Conservation (phyloP, 768 basidiomycete genomes). For the Candolleomyces aberdarensis region DNA sequence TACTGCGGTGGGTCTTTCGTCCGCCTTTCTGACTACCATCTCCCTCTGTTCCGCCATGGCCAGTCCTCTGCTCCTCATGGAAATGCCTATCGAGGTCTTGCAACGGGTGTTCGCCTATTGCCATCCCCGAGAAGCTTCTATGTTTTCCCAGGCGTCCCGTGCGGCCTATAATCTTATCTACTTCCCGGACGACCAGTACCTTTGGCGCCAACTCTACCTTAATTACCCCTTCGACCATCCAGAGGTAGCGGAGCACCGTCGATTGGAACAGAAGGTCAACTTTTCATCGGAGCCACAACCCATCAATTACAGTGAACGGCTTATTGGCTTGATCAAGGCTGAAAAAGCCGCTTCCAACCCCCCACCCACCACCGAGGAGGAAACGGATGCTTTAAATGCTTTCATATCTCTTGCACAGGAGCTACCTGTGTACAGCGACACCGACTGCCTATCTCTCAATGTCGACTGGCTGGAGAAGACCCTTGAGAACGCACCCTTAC, state of each 20-base stretch:
- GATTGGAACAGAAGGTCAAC: conserved; percentile 11
- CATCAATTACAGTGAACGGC: conserved; percentile 31
- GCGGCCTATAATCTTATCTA: conserved; percentile 48
- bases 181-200: conserved; percentile 46
- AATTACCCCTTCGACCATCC: conserved; percentile 63
- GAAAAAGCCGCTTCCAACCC: conserved; percentile 22
- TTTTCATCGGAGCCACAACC: conserved; percentile 8
- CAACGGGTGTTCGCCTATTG: conserved; percentile 57
- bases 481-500: conserved; percentile 36
- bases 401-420: conserved; percentile 41
- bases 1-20: not conserved
- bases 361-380: conserved; percentile 20
- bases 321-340: conserved; percentile 41
- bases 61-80: conserved; percentile 19
- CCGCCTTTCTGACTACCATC: not conserved
- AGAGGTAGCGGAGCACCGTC: conserved; percentile 24
- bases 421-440: conserved; percentile 21
- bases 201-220: conserved; percentile 71
- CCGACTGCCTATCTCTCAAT: conserved; percentile 34
- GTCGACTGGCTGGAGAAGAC: conserved; percentile 44
- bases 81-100: conserved; percentile 55
- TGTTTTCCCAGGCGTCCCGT: conserved; percentile 55
- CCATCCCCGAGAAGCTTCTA: conserved; percentile 54
- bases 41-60: conserved; percentile 8
- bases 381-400: conserved; percentile 32